A percentile compares a stretch with the other conserved stretches of the same genome.
Conservation (phyloP, 169 alveolate species). For the Eimeria brunetti region DNA sequence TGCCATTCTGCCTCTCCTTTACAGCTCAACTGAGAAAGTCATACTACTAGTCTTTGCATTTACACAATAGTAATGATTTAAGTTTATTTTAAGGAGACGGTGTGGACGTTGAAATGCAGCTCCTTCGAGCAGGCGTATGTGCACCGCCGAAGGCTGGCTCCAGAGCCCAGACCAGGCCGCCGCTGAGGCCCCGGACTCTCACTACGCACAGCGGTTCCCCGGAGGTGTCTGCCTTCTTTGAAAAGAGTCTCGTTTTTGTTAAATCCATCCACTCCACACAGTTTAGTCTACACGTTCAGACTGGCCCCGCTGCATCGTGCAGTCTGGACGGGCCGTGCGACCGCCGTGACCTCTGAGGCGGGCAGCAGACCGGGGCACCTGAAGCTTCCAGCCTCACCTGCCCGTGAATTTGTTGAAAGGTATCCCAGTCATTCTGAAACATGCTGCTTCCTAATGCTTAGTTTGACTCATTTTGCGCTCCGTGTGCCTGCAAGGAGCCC, state of each 20-base stretch:
- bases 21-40: not conserved
- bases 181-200: constrained; percentile 52
- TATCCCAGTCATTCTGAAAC: not conserved
- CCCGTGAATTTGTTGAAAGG: not conserved
- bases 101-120: constrained; percentile 14
- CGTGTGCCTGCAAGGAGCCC: not conserved
- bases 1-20: constrained; percentile 35
- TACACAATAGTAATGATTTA: not conserved
- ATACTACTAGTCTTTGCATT: not conserved
- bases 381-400: not conserved
- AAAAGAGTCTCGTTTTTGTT: not conserved
- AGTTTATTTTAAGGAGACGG: not conserved
- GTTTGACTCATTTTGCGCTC: not conserved
- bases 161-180: constrained; percentile 67
- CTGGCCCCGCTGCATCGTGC: not conserved
- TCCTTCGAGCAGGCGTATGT: not conserved
- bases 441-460: not conserved
- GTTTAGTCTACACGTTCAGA: not conserved
- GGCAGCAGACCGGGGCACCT: constrained; percentile 39
- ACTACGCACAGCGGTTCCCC: not conserved
- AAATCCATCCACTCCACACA: not conserved
- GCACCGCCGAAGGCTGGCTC: constrained; percentile 50
- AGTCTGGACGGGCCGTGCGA: not conserved
- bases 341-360: constrained; percentile 46
- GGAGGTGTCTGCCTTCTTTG: not conserved